Evolutionary conservation across 345 rosid species (phyloP).

Genomic region (Moringa oleifera): DNA sequence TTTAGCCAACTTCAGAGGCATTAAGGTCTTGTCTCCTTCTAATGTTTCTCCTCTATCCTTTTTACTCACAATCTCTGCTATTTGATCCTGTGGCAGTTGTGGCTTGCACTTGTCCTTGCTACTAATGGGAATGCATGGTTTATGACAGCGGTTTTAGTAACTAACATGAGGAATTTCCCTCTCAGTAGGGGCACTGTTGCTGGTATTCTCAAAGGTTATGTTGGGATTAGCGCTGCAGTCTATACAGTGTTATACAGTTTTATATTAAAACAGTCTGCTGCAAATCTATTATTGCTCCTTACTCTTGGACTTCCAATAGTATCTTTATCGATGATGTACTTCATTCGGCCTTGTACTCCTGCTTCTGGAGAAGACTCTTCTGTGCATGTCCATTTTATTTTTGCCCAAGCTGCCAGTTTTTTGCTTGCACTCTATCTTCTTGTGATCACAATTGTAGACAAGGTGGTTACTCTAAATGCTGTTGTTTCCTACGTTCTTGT

Average conservation of each 20-base stretch:
- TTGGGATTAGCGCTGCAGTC: constrained; percentile 66
- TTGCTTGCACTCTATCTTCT: constrained; percentile 68
- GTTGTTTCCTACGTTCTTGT: constrained; percentile 45
- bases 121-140: constrained; percentile 82
- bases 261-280: constrained; percentile 40
- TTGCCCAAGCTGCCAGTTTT: constrained; percentile 61
- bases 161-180: constrained; percentile 94
- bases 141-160: constrained; percentile 81
- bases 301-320: constrained; percentile 62
- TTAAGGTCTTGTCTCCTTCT: background rate
- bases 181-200: constrained; percentile 76
- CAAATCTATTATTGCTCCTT: constrained; percentile 47
- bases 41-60: background rate
- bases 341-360: constrained; percentile 70
- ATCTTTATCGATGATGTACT: constrained; percentile 59
- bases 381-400: constrained; percentile 64
- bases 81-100: constrained; percentile 46
- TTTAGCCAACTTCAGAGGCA: background rate
- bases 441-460: constrained; percentile 41
- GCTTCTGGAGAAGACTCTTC: constrained; percentile 84
- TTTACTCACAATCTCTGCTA: background rate
- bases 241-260: constrained; percentile 59
- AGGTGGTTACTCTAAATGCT: constrained; percentile 32
- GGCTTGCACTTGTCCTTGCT: constrained; percentile 60
- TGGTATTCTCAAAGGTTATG: constrained; percentile 81